Evolutionary conservation across 495 filamentous ascomycete species (phyloP), one percentile per base, ranked within the genome.

Genomic region (Talaromyces ruber): DNA sequence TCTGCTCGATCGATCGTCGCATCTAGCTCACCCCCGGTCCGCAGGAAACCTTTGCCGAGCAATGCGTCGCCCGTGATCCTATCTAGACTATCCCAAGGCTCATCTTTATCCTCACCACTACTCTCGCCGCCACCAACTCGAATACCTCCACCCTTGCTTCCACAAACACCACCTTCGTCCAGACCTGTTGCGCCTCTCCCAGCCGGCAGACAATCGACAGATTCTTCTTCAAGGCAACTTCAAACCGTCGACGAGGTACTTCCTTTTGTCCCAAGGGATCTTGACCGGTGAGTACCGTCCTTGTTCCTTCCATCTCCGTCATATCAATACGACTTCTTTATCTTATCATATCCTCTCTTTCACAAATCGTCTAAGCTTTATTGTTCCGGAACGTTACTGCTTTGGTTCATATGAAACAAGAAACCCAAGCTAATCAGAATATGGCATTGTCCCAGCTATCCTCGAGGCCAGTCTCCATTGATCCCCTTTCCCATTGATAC

Each of bases 401-500:
- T 14, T 26, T 53, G 21, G 22, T 53, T 53, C n/a, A 53, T 24
- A 11, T 53, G 21, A 53, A 53, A 53, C 25, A 53, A 24, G 50
- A n/a, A 53, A 18, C 9, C 11, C 50, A 53, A 53, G 25, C 50
- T 57, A 57, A 57, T 34, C 26, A 34, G 26, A 30, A 30, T 30
- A 28, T 34, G 54, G 54, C 28, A 34, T 57, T 57, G 14, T 30
- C 29, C 14, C 26, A 80, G 77, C 67, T 76, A 71, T 63, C 76
- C 76, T 18, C 73, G 73, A 50, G 70, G 72, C 62, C 69, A 65
- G 58, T 65, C 68, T 28, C 61, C 72, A 56, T 45, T 69, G 22
- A 63, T 72, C 55, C 71, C 70, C 21, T 70, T 76, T 57, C 73
- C 67, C 39, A 75, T 77, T 66, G 71, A 79, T 62, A 76, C 75